Base-by-base conservation (phyloP, 2,329 filamentous ascomycete genomes). In the Lasiodiplodia sp. region DNA sequence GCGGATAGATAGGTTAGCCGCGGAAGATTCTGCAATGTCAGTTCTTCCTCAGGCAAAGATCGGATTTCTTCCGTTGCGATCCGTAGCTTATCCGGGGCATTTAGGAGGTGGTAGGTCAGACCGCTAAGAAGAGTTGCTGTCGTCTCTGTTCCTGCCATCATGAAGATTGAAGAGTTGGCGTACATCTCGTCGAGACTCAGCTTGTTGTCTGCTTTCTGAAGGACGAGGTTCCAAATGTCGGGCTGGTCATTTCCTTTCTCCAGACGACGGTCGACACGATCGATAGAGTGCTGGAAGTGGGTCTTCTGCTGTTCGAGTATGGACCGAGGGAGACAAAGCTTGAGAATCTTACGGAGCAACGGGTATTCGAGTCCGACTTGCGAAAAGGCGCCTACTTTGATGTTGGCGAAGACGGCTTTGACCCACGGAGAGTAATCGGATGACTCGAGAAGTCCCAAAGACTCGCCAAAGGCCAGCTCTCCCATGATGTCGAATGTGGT, bases 141-240 rank as follows among this genome's bases (percentile, higher is more conserved):
- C 1, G 81, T 83, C 57, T 83, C 80, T 1, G 75, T 78, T 0
- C 81, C 82, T 1, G 76, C 81, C 16, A 78, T 71, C 12, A 79
- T 74, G 53, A 57, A 37, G 4, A 28, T 57, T 21, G 21, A 28
- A 14, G 53, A 23, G 2, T 21, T 23, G 53, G 21, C 31, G 11
- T 57, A 21, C 53, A 57, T 57, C 57, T 62, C 57, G 5, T 31
- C 31, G 6, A 62, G 57, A 2, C 31, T 62, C 7, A 62, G 31
- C 7, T 11, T 16, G 31, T 44, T 44, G 28, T 11, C 23, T 16
- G 12, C 53, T 11, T 62, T 18, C 38, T 62, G 14, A 11, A 44
- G 18, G 4, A 62, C 57, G 38, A 21, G 40, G 6, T 31, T 40
- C 57, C 31, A 40, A 34, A 62, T 62, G 57, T 62, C 57, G 5